Conservation (phyloP, 139 green algal species). For the Coccomyxa sp. region DNA sequence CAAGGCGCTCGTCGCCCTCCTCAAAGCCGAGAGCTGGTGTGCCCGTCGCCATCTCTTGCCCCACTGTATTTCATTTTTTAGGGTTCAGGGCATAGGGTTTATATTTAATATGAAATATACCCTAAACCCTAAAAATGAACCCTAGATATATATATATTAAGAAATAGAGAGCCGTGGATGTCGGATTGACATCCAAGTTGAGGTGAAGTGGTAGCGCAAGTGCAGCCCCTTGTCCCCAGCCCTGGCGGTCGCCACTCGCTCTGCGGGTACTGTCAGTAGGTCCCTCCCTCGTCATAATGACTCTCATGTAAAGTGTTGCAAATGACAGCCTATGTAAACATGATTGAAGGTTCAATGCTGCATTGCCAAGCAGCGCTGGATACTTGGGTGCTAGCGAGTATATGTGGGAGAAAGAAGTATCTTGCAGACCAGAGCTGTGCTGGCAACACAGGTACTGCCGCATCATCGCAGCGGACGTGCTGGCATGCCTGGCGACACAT, state of each 20-base stretch:
- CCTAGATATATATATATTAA: no score
- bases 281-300: neutral
- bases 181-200: no score
- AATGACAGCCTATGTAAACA: neutral
- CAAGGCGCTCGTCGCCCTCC: neutral
- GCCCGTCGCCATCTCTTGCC: neutral
- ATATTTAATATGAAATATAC: no score
- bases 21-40: neutral
- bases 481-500: conserved; percentile 9
- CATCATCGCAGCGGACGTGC: conserved; percentile 20
- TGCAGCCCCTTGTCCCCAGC: no score
- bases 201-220: no score
- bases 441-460: conserved; percentile 19
- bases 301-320: neutral
- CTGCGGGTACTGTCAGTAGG: no score
- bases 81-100: no score
- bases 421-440: neutral
- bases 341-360: neutral
- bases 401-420: neutral
- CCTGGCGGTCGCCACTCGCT: no score
- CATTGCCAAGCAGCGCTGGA: conserved; percentile 1
- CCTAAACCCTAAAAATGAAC: no score
- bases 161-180: no score
- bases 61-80: no score
- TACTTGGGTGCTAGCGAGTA: neutral